A percentile compares a stretch with the other conserved stretches of the same genome.
Conservation (phyloP, 257 asterid species). For the Lycium barbarum region DNA sequence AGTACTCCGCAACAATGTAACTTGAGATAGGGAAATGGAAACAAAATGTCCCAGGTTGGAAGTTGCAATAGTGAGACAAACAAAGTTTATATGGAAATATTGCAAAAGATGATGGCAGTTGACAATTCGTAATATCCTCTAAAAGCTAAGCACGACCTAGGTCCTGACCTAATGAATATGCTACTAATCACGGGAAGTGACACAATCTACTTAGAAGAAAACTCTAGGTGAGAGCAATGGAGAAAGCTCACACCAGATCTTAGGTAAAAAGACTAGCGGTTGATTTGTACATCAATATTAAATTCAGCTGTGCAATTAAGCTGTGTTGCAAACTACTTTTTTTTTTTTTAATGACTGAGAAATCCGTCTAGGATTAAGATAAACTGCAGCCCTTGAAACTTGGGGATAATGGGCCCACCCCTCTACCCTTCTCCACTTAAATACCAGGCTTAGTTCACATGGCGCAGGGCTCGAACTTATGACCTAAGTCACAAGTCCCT, state of each 20-base stretch:
- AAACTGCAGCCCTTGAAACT: too few relatives aligned
- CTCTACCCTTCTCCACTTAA: too few relatives aligned
- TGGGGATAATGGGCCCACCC: too few relatives aligned
- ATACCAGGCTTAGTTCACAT: too few relatives aligned
- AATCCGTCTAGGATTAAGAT: too few relatives aligned
- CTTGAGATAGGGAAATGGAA: not conserved
- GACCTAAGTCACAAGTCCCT: too few relatives aligned
- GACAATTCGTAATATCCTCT: too few relatives aligned
- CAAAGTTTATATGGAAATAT: not conserved
- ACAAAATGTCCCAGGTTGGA: not conserved
- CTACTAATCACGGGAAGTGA: not conserved
- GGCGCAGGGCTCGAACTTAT: too few relatives aligned
- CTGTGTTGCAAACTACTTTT: not conserved
- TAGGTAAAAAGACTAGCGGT: not conserved
- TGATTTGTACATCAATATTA: not conserved
- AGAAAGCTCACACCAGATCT: not conserved
- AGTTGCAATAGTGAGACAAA: slow-evolving; percentile 10
- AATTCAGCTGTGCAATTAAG: not conserved
- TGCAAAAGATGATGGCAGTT: not conserved
- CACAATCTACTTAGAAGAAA: not conserved
- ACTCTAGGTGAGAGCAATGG: not conserved
- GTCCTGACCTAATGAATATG: not conserved
- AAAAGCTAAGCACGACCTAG: not conserved
- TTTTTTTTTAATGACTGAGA: too few relatives aligned
- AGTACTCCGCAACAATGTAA: not conserved